phyloP scores from a whole-genome alignment of 106 monocot species.

The Narthecium ossifragum region DNA sequence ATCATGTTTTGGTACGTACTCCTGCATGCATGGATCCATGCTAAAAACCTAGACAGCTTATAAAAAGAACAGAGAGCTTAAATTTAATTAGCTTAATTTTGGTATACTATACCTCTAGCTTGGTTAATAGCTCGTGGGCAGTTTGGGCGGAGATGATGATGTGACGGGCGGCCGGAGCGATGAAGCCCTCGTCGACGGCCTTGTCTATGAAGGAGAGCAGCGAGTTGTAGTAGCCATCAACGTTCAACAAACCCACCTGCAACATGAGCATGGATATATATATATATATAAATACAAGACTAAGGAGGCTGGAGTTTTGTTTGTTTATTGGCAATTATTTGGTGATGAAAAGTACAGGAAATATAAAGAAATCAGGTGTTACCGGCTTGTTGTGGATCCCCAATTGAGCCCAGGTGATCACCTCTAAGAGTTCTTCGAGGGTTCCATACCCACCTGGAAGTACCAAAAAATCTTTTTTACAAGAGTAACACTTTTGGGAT shows the following conservation, averaged over 20 bases:
- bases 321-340: neutral
- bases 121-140: conserved; percentile 27
- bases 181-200: conserved; percentile 56
- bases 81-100: neutral
- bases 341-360: neutral
- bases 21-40: neutral
- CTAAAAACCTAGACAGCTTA: neutral
- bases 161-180: conserved; percentile 30
- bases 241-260: conserved; percentile 58
- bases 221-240: conserved; percentile 58
- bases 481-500: neutral
- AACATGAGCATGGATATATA: too few relatives aligned
- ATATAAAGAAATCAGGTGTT: neutral
- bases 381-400: conserved; percentile 15
- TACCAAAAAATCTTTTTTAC: neutral
- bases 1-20: conserved; percentile 17
- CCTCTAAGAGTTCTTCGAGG: conserved; percentile 8
- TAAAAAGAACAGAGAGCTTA: neutral
- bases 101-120: conserved; percentile 36
- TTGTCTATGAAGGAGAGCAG: conserved; percentile 50
- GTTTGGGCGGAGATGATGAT: conserved; percentile 40
- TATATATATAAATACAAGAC: neutral
- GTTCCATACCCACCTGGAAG: conserved; percentile 9
- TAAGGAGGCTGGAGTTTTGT: neutral
- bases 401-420: conserved; percentile 11